Evolutionary conservation across 495 filamentous ascomycete species (phyloP).

Genomic region (Podospora conica): DNA sequence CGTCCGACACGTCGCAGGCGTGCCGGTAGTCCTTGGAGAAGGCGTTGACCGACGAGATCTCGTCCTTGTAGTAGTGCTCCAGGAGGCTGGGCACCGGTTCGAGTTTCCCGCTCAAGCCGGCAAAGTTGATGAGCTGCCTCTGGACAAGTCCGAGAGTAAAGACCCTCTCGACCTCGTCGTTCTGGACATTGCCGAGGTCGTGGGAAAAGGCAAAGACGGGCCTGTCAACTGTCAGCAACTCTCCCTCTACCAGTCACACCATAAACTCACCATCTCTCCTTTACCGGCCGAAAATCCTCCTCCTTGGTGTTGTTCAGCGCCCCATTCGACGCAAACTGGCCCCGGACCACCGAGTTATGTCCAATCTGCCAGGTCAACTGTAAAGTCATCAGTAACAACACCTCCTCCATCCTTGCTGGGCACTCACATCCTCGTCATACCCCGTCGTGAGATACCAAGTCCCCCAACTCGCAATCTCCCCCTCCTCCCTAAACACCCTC

Average conservation of each 20-base stretch:
- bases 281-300: conserved; percentile 59
- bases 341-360: conserved; percentile 56
- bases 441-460: conserved; percentile 64
- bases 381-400: conserved; percentile 12
- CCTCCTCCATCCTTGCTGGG: not conserved
- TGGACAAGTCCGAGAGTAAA: conserved; percentile 76
- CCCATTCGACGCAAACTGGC: conserved; percentile 57
- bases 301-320: conserved; percentile 61
- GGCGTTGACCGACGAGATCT: conserved; percentile 52
- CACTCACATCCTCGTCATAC: conserved; percentile 31
- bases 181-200: conserved; percentile 49
- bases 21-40: conserved; percentile 67
- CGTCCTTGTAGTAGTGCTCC: conserved; percentile 59
- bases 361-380: conserved; percentile 60
- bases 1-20: conserved; percentile 46
- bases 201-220: conserved; percentile 89
- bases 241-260: not conserved
- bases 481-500: conserved; percentile 58
- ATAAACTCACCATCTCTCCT: conserved; percentile 52
- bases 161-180: conserved; percentile 36
- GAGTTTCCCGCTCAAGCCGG: conserved; percentile 60
- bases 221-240: conserved; percentile 27
- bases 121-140: conserved; percentile 70
- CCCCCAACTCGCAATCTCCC: conserved; percentile 81
- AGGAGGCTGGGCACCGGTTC: conserved; percentile 68